Evolutionary conservation across 768 basidiomycete genomes (phyloP), one percentile per base, ranked within the genome.

Genomic region (Psilocybe tampanensis): DNA sequence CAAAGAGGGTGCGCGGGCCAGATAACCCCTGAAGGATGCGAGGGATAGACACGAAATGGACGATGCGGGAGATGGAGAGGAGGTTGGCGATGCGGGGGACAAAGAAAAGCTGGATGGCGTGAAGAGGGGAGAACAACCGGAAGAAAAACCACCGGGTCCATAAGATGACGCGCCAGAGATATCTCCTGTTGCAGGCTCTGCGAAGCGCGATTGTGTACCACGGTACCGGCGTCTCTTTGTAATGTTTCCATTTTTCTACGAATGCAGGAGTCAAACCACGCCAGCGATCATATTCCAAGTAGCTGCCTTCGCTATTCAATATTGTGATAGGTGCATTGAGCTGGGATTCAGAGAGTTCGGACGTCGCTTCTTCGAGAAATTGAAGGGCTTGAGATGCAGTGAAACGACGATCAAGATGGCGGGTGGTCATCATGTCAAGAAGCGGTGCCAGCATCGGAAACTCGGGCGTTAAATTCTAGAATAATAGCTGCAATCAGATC

Each of bases 401-500:
- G 41, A 73, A 69, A 1, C 72, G 64, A 1, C 23, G 42, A 0
- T 24, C 6, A 8, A 72, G 43, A 21, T 71, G 41, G 0, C 66
- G 55, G 3, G 66, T 68, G 2, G 62, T 60, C 66, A 72, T 68
- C 42, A 45, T 60, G 45, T 71, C 69, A 1, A 72, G 42, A 13
- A 71, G 55, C 3, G 70, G 70, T 1, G 69, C 71, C 2, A 72
- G 47, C 50, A 71, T 54, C 67, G 13, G 72, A 17, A 64, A 45
- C 45, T 66, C 57, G 66, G 68, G 29, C 8, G 34, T n/a, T 64
- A 53, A 68, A 69, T 2, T 56, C 59, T 18, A 9, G 9, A 4
- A 47, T 18, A n/a, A 56, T n/a, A n/a, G n/a, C n/a, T n/a, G n/a
- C n/a, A n/a, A n/a, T n/a, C n/a, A n/a, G n/a, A n/a, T n/a, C n/a